Evolutionary conservation across 495 filamentous ascomycete genomes (phyloP).

Genomic region (Tuber umbilicatum): DNA sequence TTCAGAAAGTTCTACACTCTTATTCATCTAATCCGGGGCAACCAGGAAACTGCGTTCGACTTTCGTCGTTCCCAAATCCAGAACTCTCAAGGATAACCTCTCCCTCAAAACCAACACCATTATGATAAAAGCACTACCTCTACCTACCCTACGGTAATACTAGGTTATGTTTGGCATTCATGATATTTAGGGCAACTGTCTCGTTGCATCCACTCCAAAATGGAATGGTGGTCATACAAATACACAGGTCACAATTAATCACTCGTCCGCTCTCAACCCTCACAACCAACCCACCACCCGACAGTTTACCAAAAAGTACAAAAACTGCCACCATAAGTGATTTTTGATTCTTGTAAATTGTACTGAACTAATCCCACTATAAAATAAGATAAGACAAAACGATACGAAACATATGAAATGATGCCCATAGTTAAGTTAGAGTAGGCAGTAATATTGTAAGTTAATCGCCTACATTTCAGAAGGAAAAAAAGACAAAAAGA

Average conservation of each 20-base stretch:
- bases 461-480: background rate
- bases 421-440: background rate
- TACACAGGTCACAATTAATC: background rate
- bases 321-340: background rate
- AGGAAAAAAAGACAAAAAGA: background rate
- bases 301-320: background rate
- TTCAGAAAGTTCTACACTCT: background rate
- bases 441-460: background rate
- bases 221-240: no score
- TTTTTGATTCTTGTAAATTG: background rate
- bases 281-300: background rate
- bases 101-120: slow-evolving; percentile 49
- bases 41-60: slow-evolving; percentile 82
- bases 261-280: background rate
- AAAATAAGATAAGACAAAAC: background rate
- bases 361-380: background rate
- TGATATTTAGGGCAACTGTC: no score
- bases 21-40: slow-evolving; percentile 6
- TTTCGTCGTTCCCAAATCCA: slow-evolving; percentile 59
- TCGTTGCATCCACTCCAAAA: no score
- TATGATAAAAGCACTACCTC: slow-evolving; percentile 50
- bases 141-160: no score
- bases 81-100: slow-evolving; percentile 56
- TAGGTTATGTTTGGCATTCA: no score
- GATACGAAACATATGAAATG: background rate